A percentile compares a stretch with the other conserved stretches of the same genome.
Evolutionary conservation across 306 rosid species (phyloP).

Genomic region (Quercus alba): DNA sequence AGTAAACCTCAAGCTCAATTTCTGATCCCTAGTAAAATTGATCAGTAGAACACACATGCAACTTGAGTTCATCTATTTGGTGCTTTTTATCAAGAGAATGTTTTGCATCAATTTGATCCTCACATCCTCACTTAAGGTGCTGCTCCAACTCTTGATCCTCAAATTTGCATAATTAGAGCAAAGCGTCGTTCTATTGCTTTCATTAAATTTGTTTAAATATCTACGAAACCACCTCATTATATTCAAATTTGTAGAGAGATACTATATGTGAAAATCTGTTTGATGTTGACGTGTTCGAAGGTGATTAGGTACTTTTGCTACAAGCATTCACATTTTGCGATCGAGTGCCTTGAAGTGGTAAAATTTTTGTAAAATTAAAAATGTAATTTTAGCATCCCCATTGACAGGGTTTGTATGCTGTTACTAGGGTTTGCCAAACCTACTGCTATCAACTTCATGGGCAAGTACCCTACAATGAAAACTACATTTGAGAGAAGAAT

Average conservation of each 20-base stretch:
- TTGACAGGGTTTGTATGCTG: background rate
- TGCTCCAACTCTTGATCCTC: background rate
- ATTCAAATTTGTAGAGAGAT: too few species aligned
- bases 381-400: background rate
- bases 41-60: background rate
- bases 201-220: background rate
- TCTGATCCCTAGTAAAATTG: background rate
- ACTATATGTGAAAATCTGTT: too few species aligned
- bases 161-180: background rate
- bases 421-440: background rate
- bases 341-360: background rate
- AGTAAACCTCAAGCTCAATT: background rate
- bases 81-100: background rate
- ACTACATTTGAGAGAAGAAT: too few species aligned
- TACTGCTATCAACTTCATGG: background rate
- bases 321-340: background rate
- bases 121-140: background rate
- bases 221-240: too few species aligned
- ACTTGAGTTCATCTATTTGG: background rate
- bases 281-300: too few species aligned
- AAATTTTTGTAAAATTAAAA: background rate
- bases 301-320: too few species aligned
- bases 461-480: too few species aligned
- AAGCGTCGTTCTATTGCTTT: background rate
- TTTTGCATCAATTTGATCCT: background rate